Percentiles rank a stretch among this genome's conserved stretches.
phyloP scores from a whole-genome alignment of 345 rosid genomes.

The Brassica cretica region DNA sequence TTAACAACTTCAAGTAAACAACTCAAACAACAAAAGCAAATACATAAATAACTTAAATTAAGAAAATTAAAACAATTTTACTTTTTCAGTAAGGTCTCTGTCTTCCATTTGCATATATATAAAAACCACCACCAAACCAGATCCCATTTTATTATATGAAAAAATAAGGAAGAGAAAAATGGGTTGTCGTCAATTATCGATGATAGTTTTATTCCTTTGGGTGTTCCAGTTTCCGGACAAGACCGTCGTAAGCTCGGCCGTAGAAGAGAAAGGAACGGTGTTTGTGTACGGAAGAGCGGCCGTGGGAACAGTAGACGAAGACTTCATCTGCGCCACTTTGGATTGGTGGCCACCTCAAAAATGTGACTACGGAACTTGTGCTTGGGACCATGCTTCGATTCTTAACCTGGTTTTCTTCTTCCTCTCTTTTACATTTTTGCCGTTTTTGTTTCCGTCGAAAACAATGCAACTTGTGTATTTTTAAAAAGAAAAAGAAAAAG shows the following conservation, averaged over 20 bases:
- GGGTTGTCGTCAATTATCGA: conserved; percentile 42
- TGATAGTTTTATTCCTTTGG: conserved; percentile 40
- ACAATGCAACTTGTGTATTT: conserved; percentile 11
- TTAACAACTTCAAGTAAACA: neutral
- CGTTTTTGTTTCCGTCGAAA: neutral
- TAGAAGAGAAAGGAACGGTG: conserved; percentile 50
- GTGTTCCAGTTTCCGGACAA: conserved; percentile 31
- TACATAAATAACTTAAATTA: neutral
- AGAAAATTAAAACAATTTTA: neutral
- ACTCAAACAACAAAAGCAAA: conserved; percentile 4
- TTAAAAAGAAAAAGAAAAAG: neutral
- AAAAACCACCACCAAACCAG: conserved; percentile 13
- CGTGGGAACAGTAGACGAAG: conserved; percentile 73
- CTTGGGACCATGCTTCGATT: conserved; percentile 84
- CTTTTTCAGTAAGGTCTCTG: neutral
- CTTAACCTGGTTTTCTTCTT: conserved; percentile 71
- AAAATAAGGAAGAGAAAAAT: conserved; percentile 26
- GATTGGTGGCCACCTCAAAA: conserved; percentile 99
- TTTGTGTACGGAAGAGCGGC: conserved; percentile 53
- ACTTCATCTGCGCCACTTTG: conserved; percentile 88
- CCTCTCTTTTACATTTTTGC: neutral
- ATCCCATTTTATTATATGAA: conserved; percentile 15
- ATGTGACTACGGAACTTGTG: conserved; percentile 91
- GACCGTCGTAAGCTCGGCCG: conserved; percentile 39
- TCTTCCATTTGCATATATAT: neutral